Base-by-base conservation (phyloP, 306 rosid genomes). In the Rosa persica region DNA sequence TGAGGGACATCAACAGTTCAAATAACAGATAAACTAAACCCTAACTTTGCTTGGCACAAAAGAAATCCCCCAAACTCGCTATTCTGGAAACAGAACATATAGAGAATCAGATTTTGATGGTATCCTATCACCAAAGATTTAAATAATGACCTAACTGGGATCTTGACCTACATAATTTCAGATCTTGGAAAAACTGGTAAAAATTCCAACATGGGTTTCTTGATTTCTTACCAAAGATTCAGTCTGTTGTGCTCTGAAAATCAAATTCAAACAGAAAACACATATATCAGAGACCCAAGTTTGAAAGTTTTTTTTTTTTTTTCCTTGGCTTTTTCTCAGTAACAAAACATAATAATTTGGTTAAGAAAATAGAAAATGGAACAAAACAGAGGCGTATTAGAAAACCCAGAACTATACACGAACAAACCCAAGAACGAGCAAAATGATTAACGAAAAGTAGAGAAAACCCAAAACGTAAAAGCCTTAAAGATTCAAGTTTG, bases 351-450 rank as follows among this genome's bases (percentile, higher is more conserved):
- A 7, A 7, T 30, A 64, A 30, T 34, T 15, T 13, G 22, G 70
- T n/a, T 11, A 22, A n/a, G 2, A 12, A 11, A 39, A 67, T 11
- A 5, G 7, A 22, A 43, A 22, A 43, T 8, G 2, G 73, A n/a
- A 44, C 44, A 72, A 73, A 52, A 55, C 52, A 73, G 52, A 55
- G 39, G 76, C 76, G 65, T 47, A 13, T 15, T 2, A 36, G 23
- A 40, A 73, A 54, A 36, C 22, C 34, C 6, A 54, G 2, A 38
- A 73, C 66, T 64, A 36, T 44, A 17, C 5, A n/a, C 36, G 22
- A 54, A 73, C 30, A 5, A 71, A 51, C 42, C 8, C 51, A 13
- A 65, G 5, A 65, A 34, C 12, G 2, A 36, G 12, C n/a, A 65
- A 34, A 30, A 65, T 65, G 44, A 36, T 36, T 3, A 6, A 65